Evolutionary conservation across 1,284 basidiomycete genomes (phyloP), one percentile per base, ranked within the genome.

Genomic region (Cerrena zonata): DNA sequence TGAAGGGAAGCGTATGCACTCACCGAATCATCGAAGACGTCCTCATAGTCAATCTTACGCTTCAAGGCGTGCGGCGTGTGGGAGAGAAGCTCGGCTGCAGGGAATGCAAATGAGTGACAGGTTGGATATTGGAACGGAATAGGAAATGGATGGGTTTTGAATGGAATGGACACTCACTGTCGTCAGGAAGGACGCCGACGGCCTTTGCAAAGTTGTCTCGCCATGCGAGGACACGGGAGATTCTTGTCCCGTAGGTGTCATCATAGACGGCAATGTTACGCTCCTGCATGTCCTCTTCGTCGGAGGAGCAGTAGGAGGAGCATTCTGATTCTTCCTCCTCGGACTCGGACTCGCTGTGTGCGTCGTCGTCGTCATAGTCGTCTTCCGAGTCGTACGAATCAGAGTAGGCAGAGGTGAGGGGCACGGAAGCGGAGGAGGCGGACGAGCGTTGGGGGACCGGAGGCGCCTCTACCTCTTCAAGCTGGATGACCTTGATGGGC

Each of bases 231-330:
- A 87, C 79, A 54, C 78, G 77, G 61, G 75, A 78, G 70, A 79
- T 77, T 26, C 60, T 51, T 37, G 52, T 63, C 40, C 63, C 68
- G 63, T 78, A 80, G 0, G 80, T 79, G 56, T 82, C 79, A 51
- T 78, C 69, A 23, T 74, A 65, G 54, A 61, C 64, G 42, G 62
- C 60, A 59, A 67, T 60, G 56, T 56, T 54, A 26, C 43, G 54
- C 19, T 62, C 57, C 46, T 62, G 61, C 38, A 58, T 49, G 18
- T 64, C 60, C 49, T 69, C 68, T 42, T 63, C 61, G 56, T 60
- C 77, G 25, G 85, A 87, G 24, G 85, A 87, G 72, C 84, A 86
- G 55, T 85, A 86, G 0, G 82, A 84, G 0, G 78, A 71, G 61
- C 71, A 72, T 50, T 66, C 65, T 19, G 67, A 68, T 56, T 77